These are phyloP conservation scores for Leucocoprinus gongylophorus DNA, from an alignment of 1,284 basidiomycete genomes.

Conservation along the genomic window DNA sequence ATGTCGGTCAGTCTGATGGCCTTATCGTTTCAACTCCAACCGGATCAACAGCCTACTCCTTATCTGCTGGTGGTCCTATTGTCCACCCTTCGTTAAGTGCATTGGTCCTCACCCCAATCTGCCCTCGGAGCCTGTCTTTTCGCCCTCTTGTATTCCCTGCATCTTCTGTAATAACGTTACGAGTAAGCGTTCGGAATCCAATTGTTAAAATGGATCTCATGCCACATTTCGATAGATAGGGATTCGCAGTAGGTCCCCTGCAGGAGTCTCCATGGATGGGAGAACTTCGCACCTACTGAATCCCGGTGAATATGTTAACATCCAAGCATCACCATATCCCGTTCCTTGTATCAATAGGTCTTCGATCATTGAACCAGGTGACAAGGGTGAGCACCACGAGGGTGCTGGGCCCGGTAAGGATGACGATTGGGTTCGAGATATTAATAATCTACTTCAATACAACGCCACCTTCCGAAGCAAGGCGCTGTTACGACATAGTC, in stretches of 20 bases:
- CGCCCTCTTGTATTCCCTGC: slow-evolving; percentile 86
- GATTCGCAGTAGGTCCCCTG: slow-evolving; percentile 76
- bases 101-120: slow-evolving; percentile 90
- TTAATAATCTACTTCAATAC: slow-evolving; percentile 89
- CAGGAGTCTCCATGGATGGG: slow-evolving; percentile 91
- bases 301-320: slow-evolving; percentile 79
- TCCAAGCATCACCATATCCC: slow-evolving; percentile 81
- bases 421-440: slow-evolving; percentile 94
- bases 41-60: slow-evolving; percentile 94
- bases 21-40: slow-evolving; percentile 95
- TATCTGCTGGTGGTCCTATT: slow-evolving; percentile 94
- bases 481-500: slow-evolving; percentile 60
- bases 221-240: slow-evolving; percentile 55
- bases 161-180: slow-evolving; percentile 75
- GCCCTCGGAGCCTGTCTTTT: slow-evolving; percentile 89
- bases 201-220: slow-evolving; percentile 7
- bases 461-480: slow-evolving; percentile 90
- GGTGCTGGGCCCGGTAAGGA: slow-evolving; percentile 71
- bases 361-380: slow-evolving; percentile 55
- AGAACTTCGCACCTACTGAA: slow-evolving; percentile 74
- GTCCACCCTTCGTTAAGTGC: slow-evolving; percentile 91
- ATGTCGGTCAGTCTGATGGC: slow-evolving; percentile 71
- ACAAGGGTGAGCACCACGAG: slow-evolving; percentile 35
- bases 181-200: slow-evolving; percentile 43
- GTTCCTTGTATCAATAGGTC: slow-evolving; percentile 90